Conservation (phyloP, 352 stramenopile species). For the Phytopythium mirpurense region DNA sequence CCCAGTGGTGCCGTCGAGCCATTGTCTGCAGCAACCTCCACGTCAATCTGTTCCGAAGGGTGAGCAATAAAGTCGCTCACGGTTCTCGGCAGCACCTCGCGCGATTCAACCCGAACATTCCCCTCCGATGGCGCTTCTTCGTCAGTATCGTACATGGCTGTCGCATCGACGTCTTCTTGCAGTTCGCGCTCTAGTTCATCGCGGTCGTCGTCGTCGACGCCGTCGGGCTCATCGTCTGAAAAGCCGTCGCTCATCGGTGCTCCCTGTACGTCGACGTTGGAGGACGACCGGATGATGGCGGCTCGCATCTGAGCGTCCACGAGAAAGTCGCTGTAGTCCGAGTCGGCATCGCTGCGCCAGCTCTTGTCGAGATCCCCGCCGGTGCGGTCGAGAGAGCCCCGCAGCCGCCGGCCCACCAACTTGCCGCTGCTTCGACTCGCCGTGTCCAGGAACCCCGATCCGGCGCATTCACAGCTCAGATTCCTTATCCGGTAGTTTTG, state of each 20-base stretch:
- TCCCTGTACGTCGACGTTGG: slow-evolving; percentile 49
- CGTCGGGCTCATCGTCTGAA: slow-evolving; percentile 35
- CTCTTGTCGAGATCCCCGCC: slow-evolving; percentile 39
- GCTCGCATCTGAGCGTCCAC: slow-evolving; percentile 74
- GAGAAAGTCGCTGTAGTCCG: slow-evolving; percentile 76
- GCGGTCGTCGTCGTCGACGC: slow-evolving; percentile 26
- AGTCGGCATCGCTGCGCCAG: slow-evolving; percentile 68
- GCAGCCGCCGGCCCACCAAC: slow-evolving; percentile 20
- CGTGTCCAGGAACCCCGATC: slow-evolving; percentile 36
- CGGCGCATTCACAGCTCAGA: slow-evolving; percentile 54
- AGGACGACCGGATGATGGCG: slow-evolving; percentile 63
- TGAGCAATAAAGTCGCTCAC: slow-evolving; percentile 1
- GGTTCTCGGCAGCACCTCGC: neutral
- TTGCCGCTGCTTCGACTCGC: slow-evolving; percentile 34
- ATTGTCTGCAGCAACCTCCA: neutral
- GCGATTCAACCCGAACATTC: neutral
- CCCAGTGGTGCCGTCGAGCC: neutral
- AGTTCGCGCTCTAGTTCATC: slow-evolving; percentile 26
- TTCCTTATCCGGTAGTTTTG: slow-evolving; percentile 65
- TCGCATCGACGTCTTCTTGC: slow-evolving; percentile 10
- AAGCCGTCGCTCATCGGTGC: slow-evolving; percentile 22
- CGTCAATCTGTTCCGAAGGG: neutral
- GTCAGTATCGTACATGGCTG: neutral
- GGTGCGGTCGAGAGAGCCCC: slow-evolving; percentile 20
- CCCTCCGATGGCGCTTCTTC: neutral